A percentile compares a stretch with the other conserved stretches of the same genome.
phyloP scores from a whole-genome alignment of 164 flowering plant species.

The Chloranthus sessilifolius region DNA sequence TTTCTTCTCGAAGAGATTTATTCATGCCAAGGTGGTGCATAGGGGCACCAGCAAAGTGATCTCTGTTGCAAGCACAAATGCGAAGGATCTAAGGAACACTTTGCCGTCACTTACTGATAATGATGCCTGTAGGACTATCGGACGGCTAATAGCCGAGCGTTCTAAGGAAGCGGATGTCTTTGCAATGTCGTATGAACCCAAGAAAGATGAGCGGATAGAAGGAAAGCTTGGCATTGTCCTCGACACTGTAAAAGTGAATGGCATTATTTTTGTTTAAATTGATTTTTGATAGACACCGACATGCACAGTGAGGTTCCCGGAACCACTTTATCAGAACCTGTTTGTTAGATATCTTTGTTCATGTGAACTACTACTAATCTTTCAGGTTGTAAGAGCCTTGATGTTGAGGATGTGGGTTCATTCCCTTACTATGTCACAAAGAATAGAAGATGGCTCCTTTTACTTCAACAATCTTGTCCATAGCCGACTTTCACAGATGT shows the following conservation, averaged over 20 bases:
- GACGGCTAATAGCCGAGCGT: constrained; percentile 79
- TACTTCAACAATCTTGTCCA: too few species aligned
- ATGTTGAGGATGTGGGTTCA: too few species aligned
- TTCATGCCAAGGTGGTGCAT: constrained; percentile 95
- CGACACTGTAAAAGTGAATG: constrained; percentile 82
- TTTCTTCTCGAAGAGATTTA: constrained; percentile 80
- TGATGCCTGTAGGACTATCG: constrained; percentile 70
- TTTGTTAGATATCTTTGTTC: too few species aligned
- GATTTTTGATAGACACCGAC: too few species aligned
- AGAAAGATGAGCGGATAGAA: constrained; percentile 69
- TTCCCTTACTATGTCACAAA: too few species aligned
- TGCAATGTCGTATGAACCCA: constrained; percentile 80
- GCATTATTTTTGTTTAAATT: constrained; percentile 66
- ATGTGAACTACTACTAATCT: too few species aligned
- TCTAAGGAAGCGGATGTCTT: constrained; percentile 91
- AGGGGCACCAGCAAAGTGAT: constrained; percentile 91
- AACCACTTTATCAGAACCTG: too few species aligned
- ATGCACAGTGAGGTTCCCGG: too few species aligned
- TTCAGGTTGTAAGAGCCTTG: too few species aligned
- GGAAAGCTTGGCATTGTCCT: constrained; percentile 79
- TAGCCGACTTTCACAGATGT: too few species aligned
- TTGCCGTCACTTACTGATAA: constrained; percentile 72
- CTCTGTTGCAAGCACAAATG: constrained; percentile 86
- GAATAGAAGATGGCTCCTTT: too few species aligned
- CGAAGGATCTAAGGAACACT: constrained; percentile 75